Conservation (phyloP, 352 stramenopile genomes). For the Pythium plurisporium region DNA sequence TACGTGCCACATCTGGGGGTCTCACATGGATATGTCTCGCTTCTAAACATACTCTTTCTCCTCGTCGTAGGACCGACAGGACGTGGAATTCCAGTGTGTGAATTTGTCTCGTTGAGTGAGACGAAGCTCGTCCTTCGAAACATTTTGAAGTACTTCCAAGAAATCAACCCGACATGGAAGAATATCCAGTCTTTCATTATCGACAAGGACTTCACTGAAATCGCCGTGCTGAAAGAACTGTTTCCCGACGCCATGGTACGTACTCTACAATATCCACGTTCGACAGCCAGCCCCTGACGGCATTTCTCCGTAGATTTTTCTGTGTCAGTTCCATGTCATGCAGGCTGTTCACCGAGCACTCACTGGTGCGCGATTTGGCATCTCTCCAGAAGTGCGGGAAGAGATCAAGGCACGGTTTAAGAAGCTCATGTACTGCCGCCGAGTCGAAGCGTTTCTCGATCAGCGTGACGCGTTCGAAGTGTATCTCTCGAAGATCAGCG, state of each 20-base stretch:
- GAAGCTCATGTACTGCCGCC: neutral
- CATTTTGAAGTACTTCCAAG: constrained; percentile 10
- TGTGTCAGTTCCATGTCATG: constrained; percentile 11
- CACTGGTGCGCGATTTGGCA: neutral
- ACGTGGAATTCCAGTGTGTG: constrained; percentile 12
- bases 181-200: constrained; percentile 13
- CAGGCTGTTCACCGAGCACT: neutral
- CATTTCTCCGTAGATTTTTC: neutral
- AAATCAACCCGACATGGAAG: neutral
- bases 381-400: no score
- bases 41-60: no score
- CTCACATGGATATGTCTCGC: no score
- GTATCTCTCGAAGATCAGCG: neutral
- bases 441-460: no score
- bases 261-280: neutral
- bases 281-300: no score
- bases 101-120: constrained; percentile 14
- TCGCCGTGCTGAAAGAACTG: neutral
- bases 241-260: constrained; percentile 5
- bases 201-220: constrained; percentile 17
- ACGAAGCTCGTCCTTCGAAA: neutral
- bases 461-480: neutral
- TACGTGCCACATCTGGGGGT: neutral
- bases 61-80: constrained; percentile 8
- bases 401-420: no score